Conservation (phyloP, 768 basidiomycete species). For the Tulasnella sp. region DNA sequence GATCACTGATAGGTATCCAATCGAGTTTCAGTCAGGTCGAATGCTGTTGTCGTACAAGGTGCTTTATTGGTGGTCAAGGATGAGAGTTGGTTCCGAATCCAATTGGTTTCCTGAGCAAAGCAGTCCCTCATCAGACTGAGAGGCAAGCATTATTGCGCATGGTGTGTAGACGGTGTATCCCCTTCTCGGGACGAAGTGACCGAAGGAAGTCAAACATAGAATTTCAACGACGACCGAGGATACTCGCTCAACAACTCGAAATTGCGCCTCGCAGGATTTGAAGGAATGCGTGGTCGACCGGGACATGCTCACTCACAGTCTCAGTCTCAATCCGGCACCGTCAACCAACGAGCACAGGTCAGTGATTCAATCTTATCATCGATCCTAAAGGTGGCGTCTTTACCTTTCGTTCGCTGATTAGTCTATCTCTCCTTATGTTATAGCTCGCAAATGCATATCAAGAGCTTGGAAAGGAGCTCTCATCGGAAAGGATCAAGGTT, state of each 20-base stretch:
- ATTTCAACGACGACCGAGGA: neutral
- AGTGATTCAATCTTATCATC: neutral
- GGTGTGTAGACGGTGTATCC: no score
- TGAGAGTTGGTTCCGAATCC: no score
- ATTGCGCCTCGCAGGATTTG: no score
- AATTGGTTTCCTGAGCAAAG: no score
- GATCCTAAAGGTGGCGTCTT: neutral
- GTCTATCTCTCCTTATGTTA: conserved; percentile 23
- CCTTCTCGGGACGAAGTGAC: no score
- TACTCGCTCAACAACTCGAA: neutral
- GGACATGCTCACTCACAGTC: conserved; percentile 14
- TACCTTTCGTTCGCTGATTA: neutral
- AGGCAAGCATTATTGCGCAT: no score
- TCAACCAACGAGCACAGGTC: conserved; percentile 21
- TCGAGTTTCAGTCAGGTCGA: no score
- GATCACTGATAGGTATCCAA: no score
- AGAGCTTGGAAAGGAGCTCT: conserved; percentile 91
- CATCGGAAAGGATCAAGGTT: conserved; percentile 80
- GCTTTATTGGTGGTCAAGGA: no score
- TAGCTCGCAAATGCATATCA: conserved; percentile 93
- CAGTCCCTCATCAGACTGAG: no score
- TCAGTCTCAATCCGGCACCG: conserved; percentile 15
- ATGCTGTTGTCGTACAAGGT: no score
- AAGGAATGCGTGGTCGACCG: conserved; percentile 10
- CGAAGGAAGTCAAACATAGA: no score